phyloP scores from a whole-genome alignment of 2,329 filamentous ascomycete genomes.

The Aspergillus luchuensis region DNA sequence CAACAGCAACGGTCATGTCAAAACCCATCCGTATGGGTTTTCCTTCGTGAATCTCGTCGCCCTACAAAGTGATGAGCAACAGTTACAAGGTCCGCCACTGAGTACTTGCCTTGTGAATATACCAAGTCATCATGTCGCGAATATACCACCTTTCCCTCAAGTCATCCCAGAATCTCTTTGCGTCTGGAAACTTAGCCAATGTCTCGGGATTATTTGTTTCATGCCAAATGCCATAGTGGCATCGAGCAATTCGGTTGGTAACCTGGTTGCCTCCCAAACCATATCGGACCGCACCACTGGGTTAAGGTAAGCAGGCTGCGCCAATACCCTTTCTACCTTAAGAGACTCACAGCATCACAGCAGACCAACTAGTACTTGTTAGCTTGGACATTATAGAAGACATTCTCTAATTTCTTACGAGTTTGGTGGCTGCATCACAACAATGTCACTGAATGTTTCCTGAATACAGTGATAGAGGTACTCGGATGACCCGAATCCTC shows the following conservation, averaged over 20 bases:
- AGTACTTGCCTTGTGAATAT: conserved; percentile 23
- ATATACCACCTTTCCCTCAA: conserved; percentile 15
- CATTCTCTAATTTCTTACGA: conserved; percentile 21
- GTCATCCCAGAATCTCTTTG: conserved; percentile 2
- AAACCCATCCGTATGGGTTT: conserved; percentile 12
- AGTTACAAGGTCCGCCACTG: too few species aligned
- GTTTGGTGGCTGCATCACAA: conserved; percentile 37
- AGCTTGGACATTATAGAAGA: neutral
- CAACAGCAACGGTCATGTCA: fast-evolving
- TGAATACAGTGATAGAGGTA: conserved; percentile 38
- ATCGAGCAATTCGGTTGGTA: conserved; percentile 21
- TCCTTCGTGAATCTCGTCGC: conserved; percentile 12
- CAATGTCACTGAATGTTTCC: conserved; percentile 22
- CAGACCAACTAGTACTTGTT: conserved; percentile 26
- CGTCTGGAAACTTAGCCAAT: neutral
- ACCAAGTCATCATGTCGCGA: conserved; percentile 19
- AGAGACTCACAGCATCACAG: conserved; percentile 13
- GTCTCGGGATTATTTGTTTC: neutral
- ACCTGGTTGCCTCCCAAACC: conserved; percentile 26
- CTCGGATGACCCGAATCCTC: conserved; percentile 41
- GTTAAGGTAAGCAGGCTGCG: neutral
- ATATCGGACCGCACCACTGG: conserved; percentile 26
- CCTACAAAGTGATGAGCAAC: neutral
- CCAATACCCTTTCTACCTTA: neutral
- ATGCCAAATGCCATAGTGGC: conserved; percentile 16